Conservation (phyloP, 164 flowering plant species). For the Protea cynaroides region DNA sequence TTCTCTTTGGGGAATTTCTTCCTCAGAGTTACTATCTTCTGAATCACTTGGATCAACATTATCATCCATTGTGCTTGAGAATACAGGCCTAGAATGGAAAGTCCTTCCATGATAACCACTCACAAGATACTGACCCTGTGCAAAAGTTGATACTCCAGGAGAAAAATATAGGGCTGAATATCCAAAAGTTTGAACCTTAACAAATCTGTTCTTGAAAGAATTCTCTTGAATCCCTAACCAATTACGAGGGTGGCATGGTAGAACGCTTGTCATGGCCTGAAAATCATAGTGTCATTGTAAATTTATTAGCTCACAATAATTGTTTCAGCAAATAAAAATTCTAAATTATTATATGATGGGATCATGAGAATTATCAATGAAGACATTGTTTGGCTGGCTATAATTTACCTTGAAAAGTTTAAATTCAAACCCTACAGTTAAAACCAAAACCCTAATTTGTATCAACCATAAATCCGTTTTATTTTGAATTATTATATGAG, state of each 20-base stretch:
- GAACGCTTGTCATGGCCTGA: slow-evolving; percentile 43
- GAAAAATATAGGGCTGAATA: slow-evolving; percentile 15
- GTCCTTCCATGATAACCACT: slow-evolving; percentile 13
- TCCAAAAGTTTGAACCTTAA: slow-evolving; percentile 24
- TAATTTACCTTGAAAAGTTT: background rate
- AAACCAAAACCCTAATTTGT: no score
- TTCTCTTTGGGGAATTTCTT: slow-evolving; percentile 25
- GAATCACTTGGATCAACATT: slow-evolving; percentile 35
- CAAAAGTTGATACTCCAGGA: slow-evolving; percentile 18
- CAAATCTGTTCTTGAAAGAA: slow-evolving; percentile 16
- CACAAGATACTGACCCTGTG: slow-evolving; percentile 18
- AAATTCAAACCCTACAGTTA: background rate
- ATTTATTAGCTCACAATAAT: background rate
- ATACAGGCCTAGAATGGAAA: slow-evolving; percentile 21
- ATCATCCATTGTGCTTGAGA: slow-evolving; percentile 32
- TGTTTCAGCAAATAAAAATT: no score
- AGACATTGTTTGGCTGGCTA: background rate
- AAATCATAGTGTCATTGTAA: slow-evolving; percentile 7
- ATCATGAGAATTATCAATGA: background rate
- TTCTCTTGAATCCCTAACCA: slow-evolving; percentile 28
- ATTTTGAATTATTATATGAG: no score
- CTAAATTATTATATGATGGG: background rate
- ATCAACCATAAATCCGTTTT: no score
- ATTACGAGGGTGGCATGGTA: slow-evolving; percentile 31
- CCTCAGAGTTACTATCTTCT: slow-evolving; percentile 20